Percentiles rank a stretch among this genome's conserved stretches.
phyloP scores from a whole-genome alignment of 345 rosid species.

The Mangifera indica region DNA sequence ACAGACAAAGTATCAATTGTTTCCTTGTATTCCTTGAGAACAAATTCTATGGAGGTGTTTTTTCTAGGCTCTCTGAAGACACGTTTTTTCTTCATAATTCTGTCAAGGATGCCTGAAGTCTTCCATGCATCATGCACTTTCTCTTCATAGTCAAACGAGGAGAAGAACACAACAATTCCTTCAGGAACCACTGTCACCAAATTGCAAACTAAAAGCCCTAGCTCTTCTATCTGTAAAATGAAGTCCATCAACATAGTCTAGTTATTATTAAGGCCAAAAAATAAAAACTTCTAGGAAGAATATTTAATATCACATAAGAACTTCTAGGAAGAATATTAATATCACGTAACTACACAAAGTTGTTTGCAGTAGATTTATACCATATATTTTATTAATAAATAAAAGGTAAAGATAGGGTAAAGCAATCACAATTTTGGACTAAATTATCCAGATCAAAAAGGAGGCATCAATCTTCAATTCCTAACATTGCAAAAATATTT shows the following conservation, averaged over 20 bases:
- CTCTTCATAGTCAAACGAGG: conserved; percentile 85
- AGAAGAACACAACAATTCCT: conserved; percentile 90
- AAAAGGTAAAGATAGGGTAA: not conserved
- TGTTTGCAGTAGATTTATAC: conserved; percentile 2
- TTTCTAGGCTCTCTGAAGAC: conserved; percentile 87
- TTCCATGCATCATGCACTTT: conserved; percentile 79
- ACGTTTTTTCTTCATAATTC: conserved; percentile 71
- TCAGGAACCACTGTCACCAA: conserved; percentile 74
- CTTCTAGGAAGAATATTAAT: not conserved
- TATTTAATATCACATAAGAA: not conserved
- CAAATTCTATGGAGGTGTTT: conserved; percentile 57
- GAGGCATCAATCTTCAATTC: not conserved
- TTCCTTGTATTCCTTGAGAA: conserved; percentile 82
- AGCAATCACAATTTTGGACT: not conserved
- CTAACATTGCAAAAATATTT: not conserved
- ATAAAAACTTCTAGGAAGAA: not conserved
- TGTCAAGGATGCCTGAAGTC: conserved; percentile 66
- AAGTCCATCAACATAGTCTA: conserved; percentile 13
- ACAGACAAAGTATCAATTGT: conserved; percentile 41
- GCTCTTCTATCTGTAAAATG: conserved; percentile 69
- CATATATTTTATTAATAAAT: not conserved
- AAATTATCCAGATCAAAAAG: not conserved
- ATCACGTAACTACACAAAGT: not conserved
- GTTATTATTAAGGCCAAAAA: not conserved
- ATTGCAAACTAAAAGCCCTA: conserved; percentile 83